Percentiles rank a stretch among this genome's conserved stretches.
These are phyloP conservation scores for Hygrocybe punicea DNA, from an alignment of 768 basidiomycete genomes.

Conservation along the genomic window DNA sequence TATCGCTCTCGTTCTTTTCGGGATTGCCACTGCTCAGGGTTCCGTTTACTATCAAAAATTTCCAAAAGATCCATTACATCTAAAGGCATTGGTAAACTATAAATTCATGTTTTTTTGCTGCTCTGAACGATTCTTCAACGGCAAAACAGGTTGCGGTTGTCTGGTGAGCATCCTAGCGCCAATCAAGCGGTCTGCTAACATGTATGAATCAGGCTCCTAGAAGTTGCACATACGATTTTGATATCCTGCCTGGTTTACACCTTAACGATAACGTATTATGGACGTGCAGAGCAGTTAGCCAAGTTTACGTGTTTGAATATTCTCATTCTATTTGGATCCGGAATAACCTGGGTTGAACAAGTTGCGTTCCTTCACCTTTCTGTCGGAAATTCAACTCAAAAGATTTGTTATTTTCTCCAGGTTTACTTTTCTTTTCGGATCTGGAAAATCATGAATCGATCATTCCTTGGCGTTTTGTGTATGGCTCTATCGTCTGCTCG, in stretches of 20 bases:
- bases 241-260: constrained; percentile 30
- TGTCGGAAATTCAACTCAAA: no score
- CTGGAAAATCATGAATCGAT: constrained; percentile 25
- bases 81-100: constrained; percentile 20
- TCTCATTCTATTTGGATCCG: constrained; percentile 25
- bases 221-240: constrained; percentile 28
- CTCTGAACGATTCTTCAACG: background rate
- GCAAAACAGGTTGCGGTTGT: constrained; percentile 1
- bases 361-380: background rate
- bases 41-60: constrained; percentile 24
- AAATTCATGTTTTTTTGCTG: background rate
- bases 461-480: constrained; percentile 27
- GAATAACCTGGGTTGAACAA: constrained; percentile 18
- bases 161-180: background rate
- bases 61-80: constrained; percentile 19
- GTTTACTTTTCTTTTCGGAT: constrained; percentile 34
- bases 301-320: constrained; percentile 20
- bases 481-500: constrained; percentile 24
- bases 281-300: constrained; percentile 19
- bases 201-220: constrained; percentile 21
- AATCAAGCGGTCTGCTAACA: background rate
- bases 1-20: constrained; percentile 27
- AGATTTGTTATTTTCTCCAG: constrained; percentile 14
- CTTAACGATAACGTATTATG: constrained; percentile 28
- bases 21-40: constrained; percentile 25